These are phyloP conservation scores for Calophaca sinica DNA, from an alignment of 306 rosid genomes.

Conservation along the genomic window DNA sequence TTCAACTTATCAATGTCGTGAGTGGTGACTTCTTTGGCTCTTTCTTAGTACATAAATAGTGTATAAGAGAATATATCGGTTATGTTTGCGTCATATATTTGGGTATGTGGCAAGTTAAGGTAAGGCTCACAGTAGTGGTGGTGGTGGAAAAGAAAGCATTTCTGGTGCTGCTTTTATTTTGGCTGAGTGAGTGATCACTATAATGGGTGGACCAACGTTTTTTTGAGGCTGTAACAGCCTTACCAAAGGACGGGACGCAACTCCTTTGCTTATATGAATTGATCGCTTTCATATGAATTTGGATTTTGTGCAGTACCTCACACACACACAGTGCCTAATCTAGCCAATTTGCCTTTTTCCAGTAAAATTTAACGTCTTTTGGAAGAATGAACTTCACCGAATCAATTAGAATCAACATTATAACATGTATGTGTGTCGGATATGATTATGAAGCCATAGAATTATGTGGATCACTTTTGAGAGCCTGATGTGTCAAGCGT, in stretches of 20 bases:
- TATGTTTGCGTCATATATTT: too few relatives aligned
- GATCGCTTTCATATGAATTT: slow-evolving; percentile 28
- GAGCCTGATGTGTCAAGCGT: slow-evolving; percentile 13
- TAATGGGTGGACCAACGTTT: slow-evolving; percentile 25
- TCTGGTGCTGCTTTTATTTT: slow-evolving; percentile 31
- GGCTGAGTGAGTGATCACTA: not conserved
- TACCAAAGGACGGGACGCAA: not conserved
- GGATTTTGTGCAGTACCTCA: not conserved
- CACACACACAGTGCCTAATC: not conserved
- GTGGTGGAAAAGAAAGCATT: not conserved
- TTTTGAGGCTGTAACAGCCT: not conserved
- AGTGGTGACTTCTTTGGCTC: too few relatives aligned
- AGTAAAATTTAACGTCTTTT: slow-evolving; percentile 6
- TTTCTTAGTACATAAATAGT: too few relatives aligned
- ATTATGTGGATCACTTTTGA: not conserved
- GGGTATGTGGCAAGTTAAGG: slow-evolving; percentile 41
- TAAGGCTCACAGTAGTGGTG: slow-evolving; percentile 23
- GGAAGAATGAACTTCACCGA: not conserved
- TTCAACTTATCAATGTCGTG: too few relatives aligned
- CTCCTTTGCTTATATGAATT: not conserved
- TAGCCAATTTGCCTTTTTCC: slow-evolving; percentile 19
- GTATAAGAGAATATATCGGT: too few relatives aligned
- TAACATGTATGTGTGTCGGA: not conserved
- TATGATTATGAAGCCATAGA: slow-evolving; percentile 31
- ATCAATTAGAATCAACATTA: not conserved